Conservation (phyloP, 2,329 filamentous ascomycete genomes). For the Paecilomyces sp. region DNA sequence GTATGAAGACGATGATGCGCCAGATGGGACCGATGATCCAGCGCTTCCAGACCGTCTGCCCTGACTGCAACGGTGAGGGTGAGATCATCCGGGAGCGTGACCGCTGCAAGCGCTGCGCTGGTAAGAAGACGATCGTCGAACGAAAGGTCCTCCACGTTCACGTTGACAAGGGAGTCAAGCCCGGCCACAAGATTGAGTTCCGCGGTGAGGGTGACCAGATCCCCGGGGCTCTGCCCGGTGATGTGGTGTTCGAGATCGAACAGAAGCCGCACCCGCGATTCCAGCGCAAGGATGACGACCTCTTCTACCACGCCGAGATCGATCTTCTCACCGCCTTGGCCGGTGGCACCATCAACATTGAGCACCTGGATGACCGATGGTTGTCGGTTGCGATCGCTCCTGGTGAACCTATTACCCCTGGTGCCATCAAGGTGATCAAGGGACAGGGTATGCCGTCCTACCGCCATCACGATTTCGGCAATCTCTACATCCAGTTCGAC, state of each 20-base stretch:
- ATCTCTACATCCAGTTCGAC: slow-evolving; percentile 94
- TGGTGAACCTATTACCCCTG: slow-evolving; percentile 88
- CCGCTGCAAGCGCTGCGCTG: slow-evolving; percentile 90
- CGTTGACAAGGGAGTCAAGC: slow-evolving; percentile 89
- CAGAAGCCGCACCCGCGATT: slow-evolving; percentile 97
- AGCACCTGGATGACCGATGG: slow-evolving; percentile 97
- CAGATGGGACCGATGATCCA: slow-evolving; percentile 99
- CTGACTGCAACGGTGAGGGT: slow-evolving; percentile 94
- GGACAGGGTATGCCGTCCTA: slow-evolving; percentile 97
- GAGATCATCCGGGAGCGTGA: slow-evolving; percentile 97
- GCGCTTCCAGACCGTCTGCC: slow-evolving; percentile 98
- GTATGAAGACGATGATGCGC: slow-evolving; percentile 99
- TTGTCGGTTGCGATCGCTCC: slow-evolving; percentile 86
- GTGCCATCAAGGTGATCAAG: slow-evolving; percentile 85
- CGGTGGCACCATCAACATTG: slow-evolving; percentile 82
- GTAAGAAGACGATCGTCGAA: slow-evolving; percentile 97
- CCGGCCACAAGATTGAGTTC: slow-evolving; percentile 95
- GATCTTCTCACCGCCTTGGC: slow-evolving; percentile 92
- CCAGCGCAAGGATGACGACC: slow-evolving; percentile 90
- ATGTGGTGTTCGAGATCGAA: slow-evolving; percentile 98
- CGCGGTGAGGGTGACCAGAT: slow-evolving; percentile 93
- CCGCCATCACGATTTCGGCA: slow-evolving; percentile 90
- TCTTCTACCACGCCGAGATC: slow-evolving; percentile 92
- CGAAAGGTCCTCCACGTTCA: slow-evolving; percentile 97
- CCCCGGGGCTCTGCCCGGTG: slow-evolving; percentile 85